phyloP scores from a whole-genome alignment of 202 grass and related monocot species.

The Alloteropsis angusta region DNA sequence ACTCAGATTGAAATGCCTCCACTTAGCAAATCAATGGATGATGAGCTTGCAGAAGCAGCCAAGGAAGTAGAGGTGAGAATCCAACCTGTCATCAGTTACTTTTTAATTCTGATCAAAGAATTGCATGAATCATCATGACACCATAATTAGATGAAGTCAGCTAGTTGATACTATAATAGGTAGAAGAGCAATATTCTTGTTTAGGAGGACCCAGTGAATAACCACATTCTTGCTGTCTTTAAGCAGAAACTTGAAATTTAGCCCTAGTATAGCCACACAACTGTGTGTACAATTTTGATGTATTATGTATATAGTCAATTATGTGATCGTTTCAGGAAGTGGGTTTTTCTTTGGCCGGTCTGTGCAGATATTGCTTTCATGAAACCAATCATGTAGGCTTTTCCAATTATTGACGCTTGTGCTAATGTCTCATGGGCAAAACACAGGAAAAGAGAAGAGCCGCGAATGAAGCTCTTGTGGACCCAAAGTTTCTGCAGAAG shows the following conservation, averaged over 20 bases:
- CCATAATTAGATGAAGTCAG: not conserved
- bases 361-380: not conserved
- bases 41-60: constrained; percentile 81
- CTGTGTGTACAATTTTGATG: not conserved
- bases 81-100: not conserved
- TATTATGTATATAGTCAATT: not conserved
- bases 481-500: constrained; percentile 50
- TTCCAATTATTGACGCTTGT: not conserved
- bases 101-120: not conserved
- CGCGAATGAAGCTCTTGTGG: constrained; percentile 36
- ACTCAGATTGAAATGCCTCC: constrained; percentile 63
- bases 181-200: not conserved
- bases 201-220: not conserved
- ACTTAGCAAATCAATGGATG: constrained; percentile 74
- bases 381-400: not conserved
- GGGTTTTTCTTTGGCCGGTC: not conserved
- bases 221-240: not conserved
- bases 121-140: not conserved
- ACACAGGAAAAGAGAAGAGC: constrained; percentile 62
- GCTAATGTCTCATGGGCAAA: not conserved
- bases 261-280: not conserved
- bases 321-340: not conserved
- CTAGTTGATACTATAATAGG: not conserved
- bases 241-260: not conserved
- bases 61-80: constrained; percentile 68